Conservation (phyloP, 2,329 filamentous ascomycete genomes). For the Periconia sp. region DNA sequence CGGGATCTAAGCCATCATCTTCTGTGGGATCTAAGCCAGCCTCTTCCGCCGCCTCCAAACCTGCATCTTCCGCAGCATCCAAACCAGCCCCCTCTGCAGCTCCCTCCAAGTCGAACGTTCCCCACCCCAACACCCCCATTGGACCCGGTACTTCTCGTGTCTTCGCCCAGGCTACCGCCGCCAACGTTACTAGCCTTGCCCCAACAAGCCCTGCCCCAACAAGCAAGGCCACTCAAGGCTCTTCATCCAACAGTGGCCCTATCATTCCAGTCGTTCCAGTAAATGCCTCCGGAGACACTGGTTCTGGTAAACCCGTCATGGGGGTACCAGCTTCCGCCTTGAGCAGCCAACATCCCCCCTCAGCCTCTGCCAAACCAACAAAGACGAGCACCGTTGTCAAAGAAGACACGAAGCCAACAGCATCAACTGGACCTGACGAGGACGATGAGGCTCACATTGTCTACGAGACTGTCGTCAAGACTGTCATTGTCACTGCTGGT, state of each 20-base stretch:
- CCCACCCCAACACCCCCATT: neutral
- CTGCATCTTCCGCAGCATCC: neutral
- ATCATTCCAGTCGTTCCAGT: no score
- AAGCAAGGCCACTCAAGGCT: no score
- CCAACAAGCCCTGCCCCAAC: no score
- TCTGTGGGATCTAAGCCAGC: neutral
- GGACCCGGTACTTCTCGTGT: neutral
- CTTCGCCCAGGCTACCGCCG: neutral
- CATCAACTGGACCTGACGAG: neutral
- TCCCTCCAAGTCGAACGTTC: neutral
- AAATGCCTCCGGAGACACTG: no score
- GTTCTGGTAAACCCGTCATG: neutral
- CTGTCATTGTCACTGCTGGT: neutral
- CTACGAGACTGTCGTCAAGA: neutral
- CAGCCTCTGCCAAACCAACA: neutral
- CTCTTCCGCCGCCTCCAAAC: neutral
- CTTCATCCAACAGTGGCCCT: no score
- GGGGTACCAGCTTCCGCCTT: neutral
- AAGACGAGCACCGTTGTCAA: no score
- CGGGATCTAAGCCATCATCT: neutral
- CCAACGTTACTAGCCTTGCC: no score
- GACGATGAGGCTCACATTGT: constrained; percentile 1
- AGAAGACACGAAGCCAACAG: neutral
- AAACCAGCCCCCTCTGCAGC: neutral
- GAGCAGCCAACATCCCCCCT: neutral